Conservation (phyloP, 768 basidiomycete species). For the Podaxis sp. region DNA sequence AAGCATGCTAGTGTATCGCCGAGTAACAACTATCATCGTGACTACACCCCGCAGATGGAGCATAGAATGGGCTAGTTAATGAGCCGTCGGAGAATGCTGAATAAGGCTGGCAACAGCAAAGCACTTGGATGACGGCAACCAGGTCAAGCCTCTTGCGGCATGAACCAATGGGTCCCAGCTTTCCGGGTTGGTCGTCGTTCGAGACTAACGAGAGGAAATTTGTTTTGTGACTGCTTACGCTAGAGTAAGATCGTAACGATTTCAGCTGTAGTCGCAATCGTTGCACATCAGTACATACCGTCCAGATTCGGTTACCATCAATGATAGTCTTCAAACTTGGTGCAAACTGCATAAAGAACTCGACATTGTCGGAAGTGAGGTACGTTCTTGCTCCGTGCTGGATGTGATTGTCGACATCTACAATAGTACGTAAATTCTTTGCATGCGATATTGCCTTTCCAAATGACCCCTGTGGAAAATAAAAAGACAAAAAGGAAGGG, state of each 20-base stretch:
- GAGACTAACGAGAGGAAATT: background rate
- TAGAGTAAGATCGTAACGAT: background rate
- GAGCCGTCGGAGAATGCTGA: background rate
- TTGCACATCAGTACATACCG: background rate
- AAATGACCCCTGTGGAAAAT: background rate
- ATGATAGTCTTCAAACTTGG: conserved; percentile 10
- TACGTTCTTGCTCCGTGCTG: conserved; percentile 10
- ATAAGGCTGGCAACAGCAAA: background rate
- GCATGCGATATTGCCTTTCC: conserved; percentile 4
- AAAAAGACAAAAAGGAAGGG: background rate
- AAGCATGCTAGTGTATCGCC: background rate
- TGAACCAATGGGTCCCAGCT: conserved; percentile 4
- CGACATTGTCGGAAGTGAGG: conserved; percentile 4
- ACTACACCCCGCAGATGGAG: background rate
- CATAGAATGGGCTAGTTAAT: background rate
- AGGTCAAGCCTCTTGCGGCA: conserved; percentile 1
- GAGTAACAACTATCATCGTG: background rate
- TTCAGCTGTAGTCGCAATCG: background rate
- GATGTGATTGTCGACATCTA: conserved; percentile 8
- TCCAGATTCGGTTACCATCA: conserved; percentile 13
- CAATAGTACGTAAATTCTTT: conserved; percentile 5
- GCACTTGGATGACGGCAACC: conserved; percentile 2
- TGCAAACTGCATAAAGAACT: conserved; percentile 5
- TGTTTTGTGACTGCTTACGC: background rate
- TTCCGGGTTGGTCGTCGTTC: conserved; percentile 5